Evolutionary conservation across 345 rosid genomes (phyloP), one percentile per base, ranked within the genome.

Genomic region (Excoecaria cochinchinensis): DNA sequence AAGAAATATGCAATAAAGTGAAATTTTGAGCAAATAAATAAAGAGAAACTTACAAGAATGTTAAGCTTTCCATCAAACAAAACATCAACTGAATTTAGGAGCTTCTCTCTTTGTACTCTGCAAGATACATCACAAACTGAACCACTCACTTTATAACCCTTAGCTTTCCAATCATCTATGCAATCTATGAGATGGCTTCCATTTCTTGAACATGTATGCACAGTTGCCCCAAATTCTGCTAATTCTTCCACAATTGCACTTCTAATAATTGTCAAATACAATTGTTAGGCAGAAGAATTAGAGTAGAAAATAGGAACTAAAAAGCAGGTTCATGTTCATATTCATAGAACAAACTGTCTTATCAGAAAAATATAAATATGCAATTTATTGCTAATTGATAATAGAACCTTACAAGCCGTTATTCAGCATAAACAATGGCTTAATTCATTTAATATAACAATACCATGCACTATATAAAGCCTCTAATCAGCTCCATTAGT

Each of bases 131-230:
- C 77, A 19, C 77, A 78, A 2, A 52, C 74, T 22, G 81, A 73
- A 47, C 77, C 81, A 10, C 63, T 67, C 24, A 78, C 81, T 67
- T 60, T 55, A 14, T 73, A 78, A 11, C 77, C 81, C 39, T 78
- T 78, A 40, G 19, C 21, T 24, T 68, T 11, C 81, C 81, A 78
- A 64, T 64, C 50, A 39, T 64, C 9, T 38, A 64, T 13, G 42
- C 69, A 39, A 15, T 64, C 69, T 48, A 5, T 64, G 13, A 64
- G 69, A 39, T 64, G 24, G 19, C 5, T 40, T 64, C 39, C 48
- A 40, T 39, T 64, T 24, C 69, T 64, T 1, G 69, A 64, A 44
- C 69, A 64, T 2, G 69, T 39, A 17, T 64, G 69, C 4, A 64
- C 13, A 15, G 4, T n/a, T 12, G 50, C 69, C 10, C 69, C 69